phyloP scores from a whole-genome alignment of 2,329 filamentous ascomycete genomes.

The Fusarium multiceps region DNA sequence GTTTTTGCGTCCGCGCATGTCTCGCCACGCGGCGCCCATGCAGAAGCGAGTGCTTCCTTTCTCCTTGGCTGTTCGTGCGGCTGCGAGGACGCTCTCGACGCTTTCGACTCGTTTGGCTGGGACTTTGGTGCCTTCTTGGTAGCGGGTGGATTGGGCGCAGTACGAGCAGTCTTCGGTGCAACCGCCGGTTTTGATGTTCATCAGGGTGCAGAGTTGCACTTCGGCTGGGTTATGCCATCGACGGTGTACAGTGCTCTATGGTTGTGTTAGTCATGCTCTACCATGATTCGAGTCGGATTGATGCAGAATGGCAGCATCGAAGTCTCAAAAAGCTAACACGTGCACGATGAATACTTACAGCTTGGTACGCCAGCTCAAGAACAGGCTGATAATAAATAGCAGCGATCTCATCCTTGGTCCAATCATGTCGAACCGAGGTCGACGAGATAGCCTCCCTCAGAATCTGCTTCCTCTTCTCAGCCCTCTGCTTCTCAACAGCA shows the following conservation, averaged over 20 bases:
- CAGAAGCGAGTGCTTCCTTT: slow-evolving; percentile 93
- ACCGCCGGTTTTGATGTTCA: slow-evolving; percentile 96
- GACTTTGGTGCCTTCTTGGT: slow-evolving; percentile 80
- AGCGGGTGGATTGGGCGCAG: slow-evolving; percentile 88
- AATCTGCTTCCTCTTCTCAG: slow-evolving; percentile 48
- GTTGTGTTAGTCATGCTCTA: slow-evolving; percentile 25
- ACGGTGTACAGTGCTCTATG: slow-evolving; percentile 79
- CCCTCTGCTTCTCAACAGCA: slow-evolving; percentile 39
- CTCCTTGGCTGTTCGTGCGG: slow-evolving; percentile 79
- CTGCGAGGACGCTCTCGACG: slow-evolving; percentile 83
- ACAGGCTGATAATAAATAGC: slow-evolving; percentile 85
- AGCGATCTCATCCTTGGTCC: slow-evolving; percentile 84
- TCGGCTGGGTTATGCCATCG: slow-evolving; percentile 86
- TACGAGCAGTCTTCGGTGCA: slow-evolving; percentile 95
- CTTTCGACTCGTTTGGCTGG: slow-evolving; percentile 82
- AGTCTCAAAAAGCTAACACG: not conserved
- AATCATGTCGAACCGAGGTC: slow-evolving; percentile 73
- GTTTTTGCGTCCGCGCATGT: slow-evolving; percentile 91
- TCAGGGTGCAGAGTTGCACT: slow-evolving; percentile 92
- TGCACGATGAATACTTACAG: slow-evolving; percentile 62
- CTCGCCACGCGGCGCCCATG: slow-evolving; percentile 94
- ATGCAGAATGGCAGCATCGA: not conserved
- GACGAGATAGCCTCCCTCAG: slow-evolving; percentile 68
- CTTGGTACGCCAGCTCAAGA: slow-evolving; percentile 80
- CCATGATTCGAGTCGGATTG: not conserved